Evolutionary conservation across 116 monocot species (phyloP).

Genomic region (Dioscorea cayenensis): DNA sequence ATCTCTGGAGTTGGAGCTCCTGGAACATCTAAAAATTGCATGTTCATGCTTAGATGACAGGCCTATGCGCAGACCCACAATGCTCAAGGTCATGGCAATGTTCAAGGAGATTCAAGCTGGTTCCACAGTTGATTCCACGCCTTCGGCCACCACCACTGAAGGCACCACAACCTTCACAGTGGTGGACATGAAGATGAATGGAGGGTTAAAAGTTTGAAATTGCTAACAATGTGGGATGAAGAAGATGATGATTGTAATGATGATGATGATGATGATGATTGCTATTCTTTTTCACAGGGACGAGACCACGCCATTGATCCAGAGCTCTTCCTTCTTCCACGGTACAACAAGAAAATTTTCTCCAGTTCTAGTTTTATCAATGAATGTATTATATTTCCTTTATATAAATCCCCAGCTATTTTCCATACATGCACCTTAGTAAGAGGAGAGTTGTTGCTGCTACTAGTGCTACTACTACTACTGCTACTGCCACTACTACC

Average conservation of each 20-base stretch:
- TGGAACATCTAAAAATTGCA: slow-evolving; percentile 66
- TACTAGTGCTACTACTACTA: background rate
- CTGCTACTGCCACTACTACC: background rate
- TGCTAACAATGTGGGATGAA: too few species aligned
- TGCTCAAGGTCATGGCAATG: slow-evolving; percentile 76
- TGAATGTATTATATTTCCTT: slow-evolving; percentile 14
- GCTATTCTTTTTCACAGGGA: background rate
- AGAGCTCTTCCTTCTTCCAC: slow-evolving; percentile 1
- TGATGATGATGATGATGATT: background rate
- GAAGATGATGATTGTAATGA: slow-evolving; percentile 20
- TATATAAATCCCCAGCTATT: slow-evolving; percentile 15
- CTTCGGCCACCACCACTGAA: background rate
- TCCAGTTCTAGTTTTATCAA: slow-evolving; percentile 6
- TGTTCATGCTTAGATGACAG: slow-evolving; percentile 68
- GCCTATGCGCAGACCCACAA: slow-evolving; percentile 53
- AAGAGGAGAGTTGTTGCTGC: slow-evolving; percentile 11
- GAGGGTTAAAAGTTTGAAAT: slow-evolving; percentile 6
- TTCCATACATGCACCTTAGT: background rate
- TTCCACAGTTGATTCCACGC: slow-evolving; percentile 6
- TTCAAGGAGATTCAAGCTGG: slow-evolving; percentile 77
- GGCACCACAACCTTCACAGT: slow-evolving; percentile 5
- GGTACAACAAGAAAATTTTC: slow-evolving; percentile 24
- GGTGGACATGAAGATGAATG: slow-evolving; percentile 37
- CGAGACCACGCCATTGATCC: background rate
- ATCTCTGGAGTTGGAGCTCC: slow-evolving; percentile 49